These are phyloP conservation scores for Phoenix dactylifera DNA, from an alignment of 176 grass and related monocot genomes.

Conservation along the genomic window DNA sequence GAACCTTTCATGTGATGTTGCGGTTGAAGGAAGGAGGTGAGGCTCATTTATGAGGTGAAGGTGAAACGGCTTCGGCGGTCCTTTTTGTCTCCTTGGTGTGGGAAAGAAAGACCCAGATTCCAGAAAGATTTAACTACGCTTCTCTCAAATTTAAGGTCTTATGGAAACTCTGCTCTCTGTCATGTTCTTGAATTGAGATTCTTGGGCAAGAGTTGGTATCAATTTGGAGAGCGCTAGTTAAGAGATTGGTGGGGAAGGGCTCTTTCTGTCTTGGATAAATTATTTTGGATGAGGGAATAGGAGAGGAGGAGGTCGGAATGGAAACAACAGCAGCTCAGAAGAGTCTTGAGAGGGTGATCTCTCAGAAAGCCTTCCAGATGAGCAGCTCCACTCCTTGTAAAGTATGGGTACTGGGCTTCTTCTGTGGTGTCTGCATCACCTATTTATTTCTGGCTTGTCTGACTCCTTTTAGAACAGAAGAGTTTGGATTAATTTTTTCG, in stretches of 20 bases:
- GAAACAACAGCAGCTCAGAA: conserved; percentile 11
- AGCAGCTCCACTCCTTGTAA: conserved; percentile 40
- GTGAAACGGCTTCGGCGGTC: too few species aligned
- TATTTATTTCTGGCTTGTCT: conserved; percentile 30
- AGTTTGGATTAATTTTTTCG: conserved; percentile 2
- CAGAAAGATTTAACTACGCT: too few species aligned
- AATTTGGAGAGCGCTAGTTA: too few species aligned
- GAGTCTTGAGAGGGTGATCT: conserved; percentile 37
- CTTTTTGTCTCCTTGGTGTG: too few species aligned
- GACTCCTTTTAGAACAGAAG: conserved; percentile 2
- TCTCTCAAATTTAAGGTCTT: too few species aligned
- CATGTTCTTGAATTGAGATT: too few species aligned
- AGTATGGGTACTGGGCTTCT: conserved; percentile 45
- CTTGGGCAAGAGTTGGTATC: too few species aligned
- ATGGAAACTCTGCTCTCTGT: too few species aligned
- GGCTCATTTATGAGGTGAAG: neutral
- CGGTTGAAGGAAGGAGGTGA: neutral
- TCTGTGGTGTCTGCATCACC: conserved; percentile 46
- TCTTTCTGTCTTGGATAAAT: too few species aligned
- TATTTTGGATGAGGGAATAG: too few species aligned
- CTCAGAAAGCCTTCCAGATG: conserved; percentile 40
- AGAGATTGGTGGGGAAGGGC: neutral
- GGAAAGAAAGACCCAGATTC: too few species aligned
- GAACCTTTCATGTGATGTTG: neutral
- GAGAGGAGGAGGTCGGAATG: conserved; percentile 14